These are phyloP conservation scores for Tulasnella calospora DNA, from an alignment of 768 basidiomycete genomes.

Conservation along the genomic window DNA sequence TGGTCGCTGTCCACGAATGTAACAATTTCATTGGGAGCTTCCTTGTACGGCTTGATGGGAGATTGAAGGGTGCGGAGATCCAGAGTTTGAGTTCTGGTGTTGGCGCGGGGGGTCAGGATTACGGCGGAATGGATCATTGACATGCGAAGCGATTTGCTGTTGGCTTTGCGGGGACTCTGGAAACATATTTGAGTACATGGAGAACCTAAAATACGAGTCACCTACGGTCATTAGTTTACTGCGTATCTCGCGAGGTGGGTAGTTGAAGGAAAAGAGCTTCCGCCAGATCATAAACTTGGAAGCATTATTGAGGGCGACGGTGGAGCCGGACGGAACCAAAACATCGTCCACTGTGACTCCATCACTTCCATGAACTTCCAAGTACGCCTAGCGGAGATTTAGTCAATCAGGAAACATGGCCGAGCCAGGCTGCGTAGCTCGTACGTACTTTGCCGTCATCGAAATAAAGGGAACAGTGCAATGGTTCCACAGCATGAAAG, in stretches of 20 bases:
- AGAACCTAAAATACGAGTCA: background rate
- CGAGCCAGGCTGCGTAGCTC: slow-evolving; percentile 22
- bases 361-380: slow-evolving; percentile 54
- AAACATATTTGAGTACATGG: slow-evolving; percentile 27
- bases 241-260: slow-evolving; percentile 69
- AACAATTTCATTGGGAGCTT: slow-evolving; percentile 16
- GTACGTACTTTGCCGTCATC: slow-evolving; percentile 54
- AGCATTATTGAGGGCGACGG: slow-evolving; percentile 60
- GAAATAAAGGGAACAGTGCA: slow-evolving; percentile 67
- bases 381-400: slow-evolving; percentile 50
- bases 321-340: slow-evolving; percentile 32
- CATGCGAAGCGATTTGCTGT: slow-evolving; percentile 51
- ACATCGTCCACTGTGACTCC: slow-evolving; percentile 60
- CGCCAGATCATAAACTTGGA: slow-evolving; percentile 62
- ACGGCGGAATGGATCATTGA: slow-evolving; percentile 73
- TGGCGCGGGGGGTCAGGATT: slow-evolving; percentile 61
- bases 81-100: slow-evolving; percentile 3
- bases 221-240: slow-evolving; percentile 38
- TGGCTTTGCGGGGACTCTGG: slow-evolving; percentile 38
- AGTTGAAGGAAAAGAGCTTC: slow-evolving; percentile 66
- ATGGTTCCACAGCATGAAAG: slow-evolving; percentile 54
- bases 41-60: slow-evolving; percentile 37
- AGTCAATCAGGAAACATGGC: background rate
- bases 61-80: slow-evolving; percentile 55
- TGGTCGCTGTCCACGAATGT: slow-evolving; percentile 24